Conservation (phyloP, 164 flowering plant genomes). For the Santalum album region DNA sequence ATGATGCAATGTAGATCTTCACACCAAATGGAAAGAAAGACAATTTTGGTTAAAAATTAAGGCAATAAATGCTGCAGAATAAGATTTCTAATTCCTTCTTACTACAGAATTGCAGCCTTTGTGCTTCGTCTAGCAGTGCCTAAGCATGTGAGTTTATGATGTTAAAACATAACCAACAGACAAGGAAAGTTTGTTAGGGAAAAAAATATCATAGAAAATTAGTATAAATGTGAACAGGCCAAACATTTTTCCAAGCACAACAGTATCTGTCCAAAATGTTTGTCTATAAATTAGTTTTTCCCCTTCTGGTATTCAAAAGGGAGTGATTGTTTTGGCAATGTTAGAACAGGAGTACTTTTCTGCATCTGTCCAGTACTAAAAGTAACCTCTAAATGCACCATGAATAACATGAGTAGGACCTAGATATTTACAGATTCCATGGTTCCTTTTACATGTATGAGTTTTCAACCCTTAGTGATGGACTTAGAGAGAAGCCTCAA, state of each 20-base stretch:
- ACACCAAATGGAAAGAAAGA: constrained; percentile 10
- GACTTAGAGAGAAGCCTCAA: constrained; percentile 87
- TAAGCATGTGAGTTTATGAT: not conserved
- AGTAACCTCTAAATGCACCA: not conserved
- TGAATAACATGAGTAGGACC: not conserved
- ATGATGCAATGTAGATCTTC: constrained; percentile 91
- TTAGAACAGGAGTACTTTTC: not conserved
- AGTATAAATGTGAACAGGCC: too few relatives aligned
- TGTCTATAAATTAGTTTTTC: too few relatives aligned
- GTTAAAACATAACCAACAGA: not conserved
- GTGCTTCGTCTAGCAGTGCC: not conserved
- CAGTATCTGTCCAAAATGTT: too few relatives aligned
- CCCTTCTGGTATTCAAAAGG: too few relatives aligned
- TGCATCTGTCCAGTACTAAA: not conserved
- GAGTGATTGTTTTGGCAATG: too few relatives aligned
- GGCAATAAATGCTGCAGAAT: constrained; percentile 2
- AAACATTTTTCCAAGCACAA: too few relatives aligned
- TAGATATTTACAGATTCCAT: constrained; percentile 61
- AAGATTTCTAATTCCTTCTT: not conserved
- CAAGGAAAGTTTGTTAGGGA: not conserved
- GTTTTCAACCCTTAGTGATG: constrained; percentile 55
- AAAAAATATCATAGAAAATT: not conserved
- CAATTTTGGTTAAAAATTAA: not conserved
- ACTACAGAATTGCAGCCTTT: not conserved
- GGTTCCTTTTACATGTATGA: constrained; percentile 67